phyloP scores from a whole-genome alignment of 2,329 filamentous ascomycete species.

The Colletotrichum sojae region DNA sequence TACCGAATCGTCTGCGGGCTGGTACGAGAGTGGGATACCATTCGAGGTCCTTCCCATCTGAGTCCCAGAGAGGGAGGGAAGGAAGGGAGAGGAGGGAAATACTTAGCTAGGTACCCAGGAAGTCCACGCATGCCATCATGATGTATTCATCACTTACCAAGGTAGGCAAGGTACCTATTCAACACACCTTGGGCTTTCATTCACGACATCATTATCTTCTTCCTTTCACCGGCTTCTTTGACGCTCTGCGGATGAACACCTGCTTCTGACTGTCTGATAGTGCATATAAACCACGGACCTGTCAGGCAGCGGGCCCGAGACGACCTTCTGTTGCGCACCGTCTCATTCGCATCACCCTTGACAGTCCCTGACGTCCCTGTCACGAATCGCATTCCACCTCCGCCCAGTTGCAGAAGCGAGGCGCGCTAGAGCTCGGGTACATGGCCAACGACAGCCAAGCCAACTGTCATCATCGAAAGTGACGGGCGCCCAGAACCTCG shows the following conservation, averaged over 20 bases:
- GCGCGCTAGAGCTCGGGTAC: neutral
- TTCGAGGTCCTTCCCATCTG: constrained; percentile 15
- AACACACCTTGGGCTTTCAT: too few species aligned
- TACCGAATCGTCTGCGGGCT: constrained; percentile 15
- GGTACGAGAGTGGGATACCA: constrained; percentile 26
- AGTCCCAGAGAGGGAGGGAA: neutral
- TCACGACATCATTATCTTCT: too few species aligned
- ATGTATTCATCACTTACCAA: too few species aligned
- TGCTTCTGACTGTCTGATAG: neutral
- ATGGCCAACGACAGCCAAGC: constrained; percentile 16
- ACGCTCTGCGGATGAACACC: too few species aligned
- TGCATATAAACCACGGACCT: neutral
- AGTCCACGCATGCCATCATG: neutral
- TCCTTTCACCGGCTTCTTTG: neutral
- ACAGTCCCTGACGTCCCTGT: constrained; percentile 19
- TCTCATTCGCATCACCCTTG: neutral
- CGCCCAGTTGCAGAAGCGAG: constrained; percentile 21
- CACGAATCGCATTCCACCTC: constrained; percentile 8
- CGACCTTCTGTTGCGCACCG: neutral
- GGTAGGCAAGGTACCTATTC: too few species aligned
- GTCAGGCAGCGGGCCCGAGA: constrained; percentile 2
- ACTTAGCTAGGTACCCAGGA: neutral
- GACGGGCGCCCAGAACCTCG: too few species aligned
- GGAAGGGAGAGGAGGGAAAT: neutral
- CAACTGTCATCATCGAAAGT: constrained; percentile 16